Evolutionary conservation across 805 yeast genomes (phyloP), one percentile per base, ranked within the genome.

Genomic region (Ogataea paraovalis): DNA sequence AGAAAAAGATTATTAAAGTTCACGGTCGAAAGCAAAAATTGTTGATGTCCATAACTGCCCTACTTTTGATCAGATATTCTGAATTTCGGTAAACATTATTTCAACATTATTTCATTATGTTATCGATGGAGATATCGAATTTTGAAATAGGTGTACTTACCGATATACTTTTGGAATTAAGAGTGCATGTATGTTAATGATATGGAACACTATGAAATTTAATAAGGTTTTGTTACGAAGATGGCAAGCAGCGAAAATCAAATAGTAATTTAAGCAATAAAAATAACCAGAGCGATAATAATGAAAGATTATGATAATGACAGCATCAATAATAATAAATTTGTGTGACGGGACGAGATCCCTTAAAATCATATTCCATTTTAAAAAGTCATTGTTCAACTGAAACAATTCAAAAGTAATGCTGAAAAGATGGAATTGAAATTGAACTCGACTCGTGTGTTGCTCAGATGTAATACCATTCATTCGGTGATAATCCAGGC

Each of bases 331-430:
- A 38, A 30, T 3, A 41, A 42, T 8, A 50, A 37, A n/a, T n/a
- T n/a, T n/a, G n/a, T n/a, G n/a, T n/a, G n/a, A n/a, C n/a, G n/a
- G n/a, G n/a, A n/a, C n/a, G n/a, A n/a, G n/a, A n/a, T n/a, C n/a
- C n/a, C n/a, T 67, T 39, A 72, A 72, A 1, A 23, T 68, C 27
- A 47, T 43, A 30, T 43, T 60, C 30, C 42, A 21, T n/a, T 53
- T 52, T 41, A 27, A 37, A 6, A 32, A 41, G 4, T 48, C 34
- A 13, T 23, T 12, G 2, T 39, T 43, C 19, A 36, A 21, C 4
- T 41, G 43, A 2, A 40, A 48, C 18, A 40, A 46, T 13, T 41
- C 51, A 23, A 39, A 38, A 16, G 37, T 10, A 18, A 13, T 9
- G 34, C 20, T 13, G 39, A 25, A 18, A 14, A 27, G 21, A 27